Percentiles rank a stretch among this genome's conserved stretches.
Conservation (phyloP, 208 protist species). For the Acanthamoeba royreba region DNA sequence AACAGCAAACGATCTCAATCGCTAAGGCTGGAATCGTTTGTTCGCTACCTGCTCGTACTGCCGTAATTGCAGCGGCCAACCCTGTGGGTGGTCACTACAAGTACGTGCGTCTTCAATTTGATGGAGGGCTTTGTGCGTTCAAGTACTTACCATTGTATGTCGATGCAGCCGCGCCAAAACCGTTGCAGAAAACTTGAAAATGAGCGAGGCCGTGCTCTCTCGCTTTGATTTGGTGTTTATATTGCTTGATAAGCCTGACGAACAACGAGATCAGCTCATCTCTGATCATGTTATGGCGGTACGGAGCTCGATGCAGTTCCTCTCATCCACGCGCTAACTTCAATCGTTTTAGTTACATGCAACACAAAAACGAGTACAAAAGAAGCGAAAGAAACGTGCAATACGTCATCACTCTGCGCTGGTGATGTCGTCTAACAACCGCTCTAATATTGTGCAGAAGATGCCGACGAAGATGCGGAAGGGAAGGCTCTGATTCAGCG, state of each 20-base stretch:
- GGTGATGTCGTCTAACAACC: no score
- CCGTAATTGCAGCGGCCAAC: constrained; percentile 98
- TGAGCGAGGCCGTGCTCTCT: constrained; percentile 96
- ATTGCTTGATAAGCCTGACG: constrained; percentile 83
- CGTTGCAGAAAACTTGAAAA: constrained; percentile 94
- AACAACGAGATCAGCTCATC: constrained; percentile 78
- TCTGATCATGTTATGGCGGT: constrained; percentile 94
- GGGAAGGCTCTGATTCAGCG: background rate
- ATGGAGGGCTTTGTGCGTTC: background rate
- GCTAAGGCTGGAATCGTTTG: constrained; percentile 96
- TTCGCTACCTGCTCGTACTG: constrained; percentile 77
- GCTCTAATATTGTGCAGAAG: no score
- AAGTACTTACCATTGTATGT: background rate
- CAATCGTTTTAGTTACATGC: constrained; percentile 46
- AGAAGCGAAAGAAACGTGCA: constrained; percentile 31
- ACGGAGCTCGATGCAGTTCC: background rate
- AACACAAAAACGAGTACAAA: background rate
- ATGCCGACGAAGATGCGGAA: background rate
- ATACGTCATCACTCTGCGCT: background rate
- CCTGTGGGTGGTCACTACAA: constrained; percentile 96
- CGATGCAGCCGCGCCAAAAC: background rate
- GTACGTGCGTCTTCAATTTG: background rate
- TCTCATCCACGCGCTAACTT: background rate
- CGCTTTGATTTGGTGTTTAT: constrained; percentile 94
- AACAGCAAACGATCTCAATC: constrained; percentile 99